These are phyloP conservation scores for Blastobotrys robertii DNA, from an alignment of 805 yeast species.

Conservation along the genomic window DNA sequence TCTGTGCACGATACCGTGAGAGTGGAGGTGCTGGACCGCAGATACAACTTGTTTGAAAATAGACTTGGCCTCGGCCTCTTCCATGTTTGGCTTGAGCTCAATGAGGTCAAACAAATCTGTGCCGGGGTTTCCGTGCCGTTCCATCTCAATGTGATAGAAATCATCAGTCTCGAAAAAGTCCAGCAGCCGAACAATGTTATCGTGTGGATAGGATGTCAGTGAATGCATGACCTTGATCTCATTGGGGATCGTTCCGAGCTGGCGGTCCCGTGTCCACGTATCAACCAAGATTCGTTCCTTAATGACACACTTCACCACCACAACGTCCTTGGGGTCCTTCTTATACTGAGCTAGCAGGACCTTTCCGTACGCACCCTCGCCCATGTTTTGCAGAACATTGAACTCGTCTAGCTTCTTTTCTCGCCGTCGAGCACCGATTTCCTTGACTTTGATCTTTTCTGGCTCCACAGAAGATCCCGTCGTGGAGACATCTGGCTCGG, in stretches of 20 bases:
- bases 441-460: conserved; percentile 1
- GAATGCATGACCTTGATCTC: conserved; percentile 89
- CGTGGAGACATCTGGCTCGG: background rate
- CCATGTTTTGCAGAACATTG: conserved; percentile 63
- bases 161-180: conserved; percentile 91
- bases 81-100: conserved; percentile 74
- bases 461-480: background rate
- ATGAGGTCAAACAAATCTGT: conserved; percentile 88
- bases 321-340: conserved; percentile 50
- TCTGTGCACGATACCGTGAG: conserved; percentile 81
- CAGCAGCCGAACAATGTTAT: conserved; percentile 71
- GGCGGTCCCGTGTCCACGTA: conserved; percentile 93
- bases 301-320: conserved; percentile 80
- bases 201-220: conserved; percentile 58
- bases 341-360: conserved; percentile 71
- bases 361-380: conserved; percentile 95
- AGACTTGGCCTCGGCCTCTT: conserved; percentile 65
- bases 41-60: conserved; percentile 72
- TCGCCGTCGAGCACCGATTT: conserved; percentile 60
- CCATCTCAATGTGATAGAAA: conserved; percentile 84
- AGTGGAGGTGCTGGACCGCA: conserved; percentile 74
- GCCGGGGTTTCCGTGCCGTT: conserved; percentile 84
- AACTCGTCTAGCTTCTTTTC: conserved; percentile 67
- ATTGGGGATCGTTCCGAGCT: conserved; percentile 88
- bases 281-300: conserved; percentile 91